These are phyloP conservation scores for Adansonia gregorii DNA, from an alignment of 441 rosid species.

Conservation along the genomic window DNA sequence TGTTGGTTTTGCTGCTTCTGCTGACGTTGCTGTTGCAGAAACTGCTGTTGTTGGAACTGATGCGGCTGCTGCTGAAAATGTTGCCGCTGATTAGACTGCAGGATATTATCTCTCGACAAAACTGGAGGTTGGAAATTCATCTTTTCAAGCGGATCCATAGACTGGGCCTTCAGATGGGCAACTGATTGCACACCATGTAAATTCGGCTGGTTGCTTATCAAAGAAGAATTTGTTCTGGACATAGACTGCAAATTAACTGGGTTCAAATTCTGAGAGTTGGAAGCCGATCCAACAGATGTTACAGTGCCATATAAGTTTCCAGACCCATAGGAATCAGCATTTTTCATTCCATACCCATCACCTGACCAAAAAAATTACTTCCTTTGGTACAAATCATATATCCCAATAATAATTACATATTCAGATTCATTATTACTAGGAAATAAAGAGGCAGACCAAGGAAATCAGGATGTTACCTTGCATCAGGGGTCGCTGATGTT, in stretches of 20 bases:
- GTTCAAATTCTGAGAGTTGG: constrained; percentile 63
- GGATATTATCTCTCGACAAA: constrained; percentile 47
- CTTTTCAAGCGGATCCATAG: constrained; percentile 58
- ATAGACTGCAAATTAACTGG: constrained; percentile 63
- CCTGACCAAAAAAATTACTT: constrained; percentile 54
- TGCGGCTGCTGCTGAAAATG: constrained; percentile 73
- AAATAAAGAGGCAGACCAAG: constrained; percentile 8
- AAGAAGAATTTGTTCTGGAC: constrained; percentile 56
- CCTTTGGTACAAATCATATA: constrained; percentile 24
- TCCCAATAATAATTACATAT: constrained; percentile 19
- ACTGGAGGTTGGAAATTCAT: constrained; percentile 52
- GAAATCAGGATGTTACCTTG: constrained; percentile 55
- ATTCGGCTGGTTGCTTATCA: constrained; percentile 56
- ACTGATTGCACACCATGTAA: constrained; percentile 54
- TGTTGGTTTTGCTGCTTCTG: constrained; percentile 77
- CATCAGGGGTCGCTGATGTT: constrained; percentile 65
- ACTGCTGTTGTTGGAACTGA: constrained; percentile 75
- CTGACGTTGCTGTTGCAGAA: constrained; percentile 62
- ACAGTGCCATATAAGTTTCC: constrained; percentile 70
- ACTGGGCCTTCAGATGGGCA: constrained; percentile 51
- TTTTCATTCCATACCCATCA: constrained; percentile 74
- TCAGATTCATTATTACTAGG: constrained; percentile 11
- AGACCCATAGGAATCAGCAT: constrained; percentile 66
- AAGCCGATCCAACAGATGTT: constrained; percentile 64
- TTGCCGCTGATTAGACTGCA: constrained; percentile 73